These are phyloP conservation scores for Saccharomycopsis microspora DNA, from an alignment of 805 yeast species.

Conservation along the genomic window DNA sequence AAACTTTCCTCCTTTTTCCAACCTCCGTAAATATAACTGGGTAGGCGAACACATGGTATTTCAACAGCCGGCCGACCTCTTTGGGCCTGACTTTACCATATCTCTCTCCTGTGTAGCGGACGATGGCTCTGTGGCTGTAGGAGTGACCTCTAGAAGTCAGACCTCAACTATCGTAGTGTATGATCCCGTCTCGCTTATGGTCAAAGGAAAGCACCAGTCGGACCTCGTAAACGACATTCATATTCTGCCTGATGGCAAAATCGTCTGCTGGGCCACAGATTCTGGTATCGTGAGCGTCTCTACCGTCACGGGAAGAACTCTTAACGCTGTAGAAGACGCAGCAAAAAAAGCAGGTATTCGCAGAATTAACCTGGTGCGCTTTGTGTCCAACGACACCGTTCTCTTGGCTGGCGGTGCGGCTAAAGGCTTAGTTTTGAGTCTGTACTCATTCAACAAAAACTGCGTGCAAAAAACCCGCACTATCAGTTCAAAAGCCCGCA, in stretches of 20 bases:
- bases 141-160: slow-evolving; percentile 55
- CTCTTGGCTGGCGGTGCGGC: slow-evolving; percentile 32
- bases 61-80: slow-evolving; percentile 47
- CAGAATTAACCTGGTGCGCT: slow-evolving; percentile 33
- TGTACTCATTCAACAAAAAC: slow-evolving; percentile 8
- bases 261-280: slow-evolving; percentile 52
- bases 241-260: slow-evolving; percentile 55
- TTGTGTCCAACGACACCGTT: slow-evolving; percentile 24
- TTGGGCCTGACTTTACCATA: slow-evolving; percentile 33
- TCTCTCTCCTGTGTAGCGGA: slow-evolving; percentile 38
- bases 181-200: slow-evolving; percentile 42
- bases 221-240: slow-evolving; percentile 53
- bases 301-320: slow-evolving; percentile 32
- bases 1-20: slow-evolving; percentile 18
- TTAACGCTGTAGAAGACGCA: slow-evolving; percentile 20
- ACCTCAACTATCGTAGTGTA: slow-evolving; percentile 37
- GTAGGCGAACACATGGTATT: slow-evolving; percentile 52
- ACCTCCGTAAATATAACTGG: slow-evolving; percentile 45
- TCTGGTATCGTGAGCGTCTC: slow-evolving; percentile 40
- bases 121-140: slow-evolving; percentile 49
- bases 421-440: slow-evolving; percentile 27
- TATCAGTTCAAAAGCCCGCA: slow-evolving; percentile 32
- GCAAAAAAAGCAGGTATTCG: slow-evolving; percentile 15
- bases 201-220: slow-evolving; percentile 34
- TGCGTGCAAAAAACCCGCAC: background rate